Evolutionary conservation across 352 stramenopile species (phyloP).

Genomic region (Pythium chondricola): DNA sequence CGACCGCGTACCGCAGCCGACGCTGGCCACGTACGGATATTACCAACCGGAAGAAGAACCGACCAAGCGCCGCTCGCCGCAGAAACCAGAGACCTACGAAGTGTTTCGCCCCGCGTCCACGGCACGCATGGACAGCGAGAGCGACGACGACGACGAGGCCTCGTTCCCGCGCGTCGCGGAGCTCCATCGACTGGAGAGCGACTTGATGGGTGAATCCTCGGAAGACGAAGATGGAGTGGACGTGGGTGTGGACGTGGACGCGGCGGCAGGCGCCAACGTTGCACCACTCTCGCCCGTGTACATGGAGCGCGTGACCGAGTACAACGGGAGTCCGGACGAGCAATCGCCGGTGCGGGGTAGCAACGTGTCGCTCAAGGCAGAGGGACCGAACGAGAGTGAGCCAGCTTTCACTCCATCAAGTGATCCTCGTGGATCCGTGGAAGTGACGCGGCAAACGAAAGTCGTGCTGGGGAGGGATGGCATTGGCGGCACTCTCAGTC

Average conservation of each 20-base stretch:
- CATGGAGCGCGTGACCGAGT: constrained; percentile 15
- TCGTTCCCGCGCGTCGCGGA: constrained; percentile 20
- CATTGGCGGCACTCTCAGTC: too few species aligned
- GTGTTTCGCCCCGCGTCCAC: constrained; percentile 14
- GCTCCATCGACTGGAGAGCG: constrained; percentile 20
- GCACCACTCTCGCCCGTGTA: constrained; percentile 8
- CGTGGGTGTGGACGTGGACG: too few species aligned
- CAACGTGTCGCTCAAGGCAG: not conserved
- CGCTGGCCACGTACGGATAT: not conserved
- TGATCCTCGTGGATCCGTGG: constrained; percentile 7
- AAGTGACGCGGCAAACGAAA: constrained; percentile 1
- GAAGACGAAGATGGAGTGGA: too few species aligned
- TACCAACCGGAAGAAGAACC: constrained; percentile 20
- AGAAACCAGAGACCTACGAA: constrained; percentile 9
- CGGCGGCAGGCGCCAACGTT: not conserved
- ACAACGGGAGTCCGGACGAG: not conserved
- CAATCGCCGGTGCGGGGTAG: not conserved
- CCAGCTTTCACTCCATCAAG: too few species aligned
- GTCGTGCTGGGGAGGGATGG: not conserved
- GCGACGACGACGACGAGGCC: constrained; percentile 20
- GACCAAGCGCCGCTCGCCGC: constrained; percentile 8
- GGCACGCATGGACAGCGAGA: constrained; percentile 18
- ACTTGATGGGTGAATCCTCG: constrained; percentile 19
- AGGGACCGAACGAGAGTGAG: too few species aligned
- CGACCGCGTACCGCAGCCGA: not conserved